Base-by-base conservation (phyloP, 768 basidiomycete genomes). In the Pleurotus sapidus region DNA sequence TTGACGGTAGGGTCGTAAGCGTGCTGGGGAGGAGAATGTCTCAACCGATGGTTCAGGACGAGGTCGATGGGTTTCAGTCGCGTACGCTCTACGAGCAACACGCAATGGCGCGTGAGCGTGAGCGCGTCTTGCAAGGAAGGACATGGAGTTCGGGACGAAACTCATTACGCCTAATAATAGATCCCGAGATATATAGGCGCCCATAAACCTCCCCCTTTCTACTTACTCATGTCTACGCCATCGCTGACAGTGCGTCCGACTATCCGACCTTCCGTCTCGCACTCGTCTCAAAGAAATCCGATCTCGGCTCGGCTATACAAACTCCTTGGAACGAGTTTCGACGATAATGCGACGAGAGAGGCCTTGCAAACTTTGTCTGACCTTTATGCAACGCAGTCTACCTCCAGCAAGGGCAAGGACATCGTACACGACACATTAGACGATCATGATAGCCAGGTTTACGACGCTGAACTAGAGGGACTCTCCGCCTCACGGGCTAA, bases 221-320 rank as follows among this genome's bases (percentile, higher is more conserved):
- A n/a, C n/a, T n/a, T n/a, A n/a, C 55, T 40, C 18, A 56, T 46
- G 42, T 24, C 23, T 27, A 46, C 55, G 9, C 9, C 40, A 25
- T 56, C 55, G 34, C 42, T 30, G 43, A 18, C 51, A 55, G 46
- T 15, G 15, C 23, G 34, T 25, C 71, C 57, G 60, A 62, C 57
- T 49, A 61, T 3, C 55, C 68, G 6, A 75, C 73, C 56, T 18
- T 50, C 49, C 9, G 20, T 37, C 38, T 23, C 39, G 24, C 6
- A 49, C 67, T 40, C 48, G 67, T 54, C 51, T 39, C 59, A 42
- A 25, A 45, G 46, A 59, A 91, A 90, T 64, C 93, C 95, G 2
- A 80, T 95, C 40, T 85, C 93, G n/a, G 72, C 89, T 0, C 81
- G 95, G 9, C 75, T 96, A n/a, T 95, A 93, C 72, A 97, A 97